These are phyloP conservation scores for Hydnomerulius pinastri DNA, from an alignment of 768 basidiomycete genomes.

Conservation along the genomic window DNA sequence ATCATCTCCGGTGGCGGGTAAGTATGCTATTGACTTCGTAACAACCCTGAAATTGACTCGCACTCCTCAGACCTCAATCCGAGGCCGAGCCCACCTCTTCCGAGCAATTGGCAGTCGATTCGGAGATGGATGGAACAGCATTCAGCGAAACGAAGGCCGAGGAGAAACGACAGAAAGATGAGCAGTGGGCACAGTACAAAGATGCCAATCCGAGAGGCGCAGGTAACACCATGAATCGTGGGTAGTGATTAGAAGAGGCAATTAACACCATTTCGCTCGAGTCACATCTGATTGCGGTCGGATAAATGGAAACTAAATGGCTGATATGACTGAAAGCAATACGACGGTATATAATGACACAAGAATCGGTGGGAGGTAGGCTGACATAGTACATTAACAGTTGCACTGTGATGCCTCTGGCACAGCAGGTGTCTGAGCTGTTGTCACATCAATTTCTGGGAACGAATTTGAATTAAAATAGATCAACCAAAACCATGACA, in stretches of 20 bases:
- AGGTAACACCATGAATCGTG: constrained; percentile 97
- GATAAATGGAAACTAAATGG: constrained; percentile 14
- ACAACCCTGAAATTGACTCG: constrained; percentile 3
- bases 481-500: constrained; percentile 2
- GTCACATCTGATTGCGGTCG: constrained; percentile 1
- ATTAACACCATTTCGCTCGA: constrained; percentile 7
- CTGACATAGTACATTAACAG: constrained; percentile 50
- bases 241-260: constrained; percentile 32
- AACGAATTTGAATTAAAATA: constrained; percentile 4
- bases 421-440: constrained; percentile 62
- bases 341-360: constrained; percentile 28
- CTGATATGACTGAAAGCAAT: constrained; percentile 26
- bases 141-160: constrained; percentile 71
- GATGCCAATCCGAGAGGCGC: constrained; percentile 86
- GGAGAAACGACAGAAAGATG: constrained; percentile 79
- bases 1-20: constrained; percentile 89
- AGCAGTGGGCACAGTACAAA: constrained; percentile 88
- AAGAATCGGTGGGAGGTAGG: constrained; percentile 1
- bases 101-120: constrained; percentile 75
- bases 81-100: constrained; percentile 67
- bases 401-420: constrained; percentile 88
- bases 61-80: constrained; percentile 57
- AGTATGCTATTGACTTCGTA: constrained; percentile 27
- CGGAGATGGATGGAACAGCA: constrained; percentile 81
- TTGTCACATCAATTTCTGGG: constrained; percentile 90